Evolutionary conservation across 1,284 basidiomycete species (phyloP), one percentile per base, ranked within the genome.

Genomic region (Ustilago nuda): DNA sequence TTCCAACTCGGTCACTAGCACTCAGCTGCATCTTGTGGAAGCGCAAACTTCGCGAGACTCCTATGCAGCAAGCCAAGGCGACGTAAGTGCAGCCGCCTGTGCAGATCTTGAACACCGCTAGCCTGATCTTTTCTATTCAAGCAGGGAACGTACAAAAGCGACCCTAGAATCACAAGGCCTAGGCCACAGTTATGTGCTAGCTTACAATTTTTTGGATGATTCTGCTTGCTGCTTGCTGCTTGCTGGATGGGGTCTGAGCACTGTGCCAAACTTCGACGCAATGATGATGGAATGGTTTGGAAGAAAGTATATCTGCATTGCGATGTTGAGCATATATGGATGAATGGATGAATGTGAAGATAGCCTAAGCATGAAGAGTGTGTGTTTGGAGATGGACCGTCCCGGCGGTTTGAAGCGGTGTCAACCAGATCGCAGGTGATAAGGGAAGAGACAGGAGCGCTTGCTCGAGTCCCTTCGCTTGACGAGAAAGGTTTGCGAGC

Each of bases 371-470:
- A 32, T 30, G 30, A 50, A 50, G 30, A 50, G 35, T 9, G 17
- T 0, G 3, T 50, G 48, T 11, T 50, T 45, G n/a, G 5, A 19
- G 11, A 19, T 1, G 4, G 39, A 17, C 6, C 13, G 13, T 15
- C 4, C 39, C 43, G 43, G 43, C 43, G 17, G 43, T 19, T 45
- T 19, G 17, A 45, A n/a, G 8, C 8, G 43, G 17, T 17, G 15
- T 27, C 13, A 41, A 41, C 17, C 13, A 15, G 15, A 41, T 41
- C 39, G 13, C 2, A 41, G 6, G 7, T 17, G 39, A 15, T 41
- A 17, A 2, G 43, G 43, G 19, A 19, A 19, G 6, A 64, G 46
- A 27, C 50, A 56, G 62, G 62, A 65, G 62, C 50, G 62, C 62
- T 58, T 39, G 41, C 19, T 56, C n/a, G 4, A 45, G 48, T 8